A percentile compares a stretch with the other conserved stretches of the same genome.
Conservation (phyloP, 2,329 filamentous ascomycete species). For the Thielaviopsis musarum region DNA sequence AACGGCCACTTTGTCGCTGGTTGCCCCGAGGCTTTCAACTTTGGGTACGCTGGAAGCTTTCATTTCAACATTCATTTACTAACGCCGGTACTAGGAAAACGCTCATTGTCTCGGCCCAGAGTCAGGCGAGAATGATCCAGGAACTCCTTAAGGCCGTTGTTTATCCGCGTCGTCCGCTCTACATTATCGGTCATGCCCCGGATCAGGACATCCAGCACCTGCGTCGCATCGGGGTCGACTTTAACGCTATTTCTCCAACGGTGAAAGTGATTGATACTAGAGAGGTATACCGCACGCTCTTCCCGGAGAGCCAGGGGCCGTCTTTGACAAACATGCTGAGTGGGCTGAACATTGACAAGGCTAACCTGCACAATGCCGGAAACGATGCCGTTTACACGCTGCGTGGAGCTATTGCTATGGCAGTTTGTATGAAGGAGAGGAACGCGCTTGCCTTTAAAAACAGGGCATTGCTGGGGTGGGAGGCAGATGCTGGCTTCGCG, state of each 20-base stretch:
- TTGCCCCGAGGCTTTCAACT: constrained; percentile 58
- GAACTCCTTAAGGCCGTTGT: background rate
- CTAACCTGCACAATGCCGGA: constrained; percentile 67
- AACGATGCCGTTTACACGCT: constrained; percentile 76
- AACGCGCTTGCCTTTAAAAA: background rate
- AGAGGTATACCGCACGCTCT: constrained; percentile 48
- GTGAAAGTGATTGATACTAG: constrained; percentile 58
- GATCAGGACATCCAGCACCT: constrained; percentile 53
- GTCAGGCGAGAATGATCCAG: constrained; percentile 29
- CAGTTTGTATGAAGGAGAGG: background rate
- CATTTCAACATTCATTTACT: background rate
- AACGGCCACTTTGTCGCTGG: constrained; percentile 57
- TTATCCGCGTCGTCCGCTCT: constrained; percentile 1
- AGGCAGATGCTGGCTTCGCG: background rate
- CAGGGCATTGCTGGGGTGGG: background rate
- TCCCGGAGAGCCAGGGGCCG: constrained; percentile 32
- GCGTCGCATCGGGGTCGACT: constrained; percentile 43
- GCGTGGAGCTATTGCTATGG: constrained; percentile 46
- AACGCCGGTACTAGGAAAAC: constrained; percentile 9
- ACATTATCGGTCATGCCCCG: constrained; percentile 62
- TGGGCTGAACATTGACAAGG: constrained; percentile 44
- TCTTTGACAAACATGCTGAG: constrained; percentile 44
- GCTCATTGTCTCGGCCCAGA: constrained; percentile 22
- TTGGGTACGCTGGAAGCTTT: constrained; percentile 40
- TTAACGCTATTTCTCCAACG: constrained; percentile 24